phyloP scores from a whole-genome alignment of 2,329 filamentous ascomycete genomes.

The Huntiella abstrusa region DNA sequence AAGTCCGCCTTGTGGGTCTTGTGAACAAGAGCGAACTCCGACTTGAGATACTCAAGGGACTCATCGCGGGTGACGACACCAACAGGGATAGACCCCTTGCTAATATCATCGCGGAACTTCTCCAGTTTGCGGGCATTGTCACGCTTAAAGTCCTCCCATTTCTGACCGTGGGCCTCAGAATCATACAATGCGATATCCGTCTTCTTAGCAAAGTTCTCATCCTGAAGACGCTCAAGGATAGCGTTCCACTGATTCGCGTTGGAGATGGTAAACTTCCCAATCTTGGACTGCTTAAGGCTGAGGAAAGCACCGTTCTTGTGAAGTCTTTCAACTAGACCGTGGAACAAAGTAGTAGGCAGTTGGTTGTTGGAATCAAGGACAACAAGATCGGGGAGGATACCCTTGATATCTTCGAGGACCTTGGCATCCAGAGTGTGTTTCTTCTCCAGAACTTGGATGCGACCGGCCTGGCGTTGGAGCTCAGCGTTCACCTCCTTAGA shows the following conservation, averaged over 20 bases:
- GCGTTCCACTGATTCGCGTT: slow-evolving; percentile 29
- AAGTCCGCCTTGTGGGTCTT: slow-evolving; percentile 24
- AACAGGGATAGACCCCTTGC: slow-evolving; percentile 14
- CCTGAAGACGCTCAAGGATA: slow-evolving; percentile 23
- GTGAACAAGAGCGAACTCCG: slow-evolving; percentile 21
- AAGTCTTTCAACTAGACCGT: slow-evolving; percentile 39
- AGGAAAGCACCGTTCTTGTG: slow-evolving; percentile 28
- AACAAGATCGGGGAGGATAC: slow-evolving; percentile 36
- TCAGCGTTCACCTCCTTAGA: slow-evolving; percentile 11
- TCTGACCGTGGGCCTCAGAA: slow-evolving; percentile 18
- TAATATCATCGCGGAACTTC: slow-evolving; percentile 17
- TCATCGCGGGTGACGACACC: slow-evolving; percentile 28
- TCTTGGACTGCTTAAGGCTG: slow-evolving; percentile 23
- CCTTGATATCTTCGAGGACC: slow-evolving; percentile 25
- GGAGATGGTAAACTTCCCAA: slow-evolving; percentile 20
- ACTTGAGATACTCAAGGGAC: slow-evolving; percentile 26
- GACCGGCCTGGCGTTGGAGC: slow-evolving; percentile 16
- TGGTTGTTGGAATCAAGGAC: slow-evolving; percentile 32
- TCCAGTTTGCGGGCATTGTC: slow-evolving; percentile 18
- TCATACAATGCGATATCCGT: slow-evolving; percentile 1
- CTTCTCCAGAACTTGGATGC: slow-evolving; percentile 2
- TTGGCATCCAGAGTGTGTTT: slow-evolving; percentile 10
- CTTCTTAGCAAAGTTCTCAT: slow-evolving; percentile 15
- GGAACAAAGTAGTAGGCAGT: slow-evolving; percentile 42
- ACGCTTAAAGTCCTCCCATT: slow-evolving; percentile 16